phyloP scores from a whole-genome alignment of 2,329 filamentous ascomycete species.

The Ceratocystis lukuohia region DNA sequence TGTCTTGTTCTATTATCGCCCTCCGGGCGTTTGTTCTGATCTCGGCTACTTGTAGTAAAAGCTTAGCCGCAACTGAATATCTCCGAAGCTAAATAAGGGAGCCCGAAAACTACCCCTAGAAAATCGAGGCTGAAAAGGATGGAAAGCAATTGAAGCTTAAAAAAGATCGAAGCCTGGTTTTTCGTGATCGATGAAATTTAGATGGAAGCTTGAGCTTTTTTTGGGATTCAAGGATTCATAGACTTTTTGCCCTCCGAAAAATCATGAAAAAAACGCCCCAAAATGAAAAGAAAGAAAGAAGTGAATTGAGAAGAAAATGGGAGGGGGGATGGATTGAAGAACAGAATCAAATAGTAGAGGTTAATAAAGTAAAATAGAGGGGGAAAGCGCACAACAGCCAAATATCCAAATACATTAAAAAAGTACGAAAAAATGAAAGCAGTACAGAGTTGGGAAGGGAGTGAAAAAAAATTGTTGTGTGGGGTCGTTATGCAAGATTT shows the following conservation, averaged over 20 bases:
- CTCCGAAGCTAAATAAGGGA: background rate
- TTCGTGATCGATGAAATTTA: background rate
- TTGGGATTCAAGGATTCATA: background rate
- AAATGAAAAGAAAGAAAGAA: constrained; percentile 7
- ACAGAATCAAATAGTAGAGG: background rate
- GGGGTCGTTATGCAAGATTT: constrained; percentile 1
- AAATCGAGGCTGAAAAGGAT: background rate
- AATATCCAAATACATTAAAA: background rate
- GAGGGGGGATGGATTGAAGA: constrained; percentile 11
- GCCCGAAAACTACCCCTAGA: background rate
- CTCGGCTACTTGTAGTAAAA: background rate
- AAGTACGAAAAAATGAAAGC: constrained; percentile 7
- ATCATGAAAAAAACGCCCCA: background rate
- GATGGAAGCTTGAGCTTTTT: background rate
- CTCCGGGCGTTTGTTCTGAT: too few species aligned
- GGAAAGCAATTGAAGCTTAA: background rate
- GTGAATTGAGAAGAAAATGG: constrained; percentile 17
- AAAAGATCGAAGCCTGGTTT: background rate
- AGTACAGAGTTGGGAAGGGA: background rate
- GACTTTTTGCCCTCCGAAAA: constrained; percentile 11
- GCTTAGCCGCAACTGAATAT: background rate
- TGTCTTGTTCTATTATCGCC: too few species aligned
- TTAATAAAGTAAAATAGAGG: background rate
- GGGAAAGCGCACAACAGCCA: background rate
- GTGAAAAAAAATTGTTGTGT: constrained; percentile 1